Base-by-base conservation (phyloP, 2,329 filamentous ascomycete species). In the Ilyonectria robusta region DNA sequence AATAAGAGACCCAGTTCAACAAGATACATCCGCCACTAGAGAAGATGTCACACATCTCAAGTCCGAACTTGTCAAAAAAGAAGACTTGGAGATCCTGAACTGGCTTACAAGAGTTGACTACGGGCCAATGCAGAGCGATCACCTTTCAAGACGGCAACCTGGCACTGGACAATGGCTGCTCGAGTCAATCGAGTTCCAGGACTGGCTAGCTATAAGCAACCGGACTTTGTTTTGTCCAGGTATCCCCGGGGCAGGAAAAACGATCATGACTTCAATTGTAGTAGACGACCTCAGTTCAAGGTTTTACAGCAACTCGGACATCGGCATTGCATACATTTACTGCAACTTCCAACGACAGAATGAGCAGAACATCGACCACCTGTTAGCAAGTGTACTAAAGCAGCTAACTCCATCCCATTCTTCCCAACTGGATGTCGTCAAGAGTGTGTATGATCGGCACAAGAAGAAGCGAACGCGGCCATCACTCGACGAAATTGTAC, bases 21-120 rank as follows among this genome's bases (percentile, higher is more conserved):
- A 21, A 21, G 21, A 21, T 21, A 21, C 21, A 21, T 21, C 21
- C 21, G 21, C 21, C 21, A 21, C 21, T 21, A 21, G 21, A 21
- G 21, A 21, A 21, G 21, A 21, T 21, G 21, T 21, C 21, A 3
- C 21, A 2, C 21, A 21, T 21, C 2, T 21, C 21, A 21, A 21
- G 21, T 21, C 21, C 21, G 21, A 21, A 21, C 21, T 21, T 21
- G 21, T 21, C 6, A 37, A 8, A 13, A 7, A 8, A 13, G 46
- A 54, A 33, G 33, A 37, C 9, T 3, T 37, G 5, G 6, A 37
- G 33, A 53, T 61, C n/a, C 68, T 80, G 1, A 56, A 81, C 10
- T 86, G 83, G 84, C 68, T 86, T 21, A 79, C 81, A 0, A 67
- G 5, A 74, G 5, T 58, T 73, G 3, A 72, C 83, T 40, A 83